phyloP scores from a whole-genome alignment of 805 yeast genomes.

The Yarrowia sp. region DNA sequence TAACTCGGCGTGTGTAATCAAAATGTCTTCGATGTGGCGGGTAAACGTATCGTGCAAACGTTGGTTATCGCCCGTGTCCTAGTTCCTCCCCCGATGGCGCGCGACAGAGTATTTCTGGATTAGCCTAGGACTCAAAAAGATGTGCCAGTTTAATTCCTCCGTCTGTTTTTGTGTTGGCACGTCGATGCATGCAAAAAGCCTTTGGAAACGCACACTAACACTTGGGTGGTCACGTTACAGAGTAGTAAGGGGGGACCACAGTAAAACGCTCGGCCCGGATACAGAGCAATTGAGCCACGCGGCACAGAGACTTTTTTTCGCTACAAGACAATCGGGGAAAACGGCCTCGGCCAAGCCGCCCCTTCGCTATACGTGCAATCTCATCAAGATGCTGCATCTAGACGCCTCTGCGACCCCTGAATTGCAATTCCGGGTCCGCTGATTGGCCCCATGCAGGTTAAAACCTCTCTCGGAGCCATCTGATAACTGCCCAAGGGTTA shows the following conservation, averaged over 20 bases:
- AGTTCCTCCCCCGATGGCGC: constrained; percentile 16
- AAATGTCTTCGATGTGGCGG: too few relatives aligned
- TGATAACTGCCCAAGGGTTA: constrained; percentile 34
- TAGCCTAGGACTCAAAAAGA: constrained; percentile 12
- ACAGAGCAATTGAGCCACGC: too few relatives aligned
- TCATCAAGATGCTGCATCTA: not conserved
- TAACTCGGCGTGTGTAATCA: too few relatives aligned
- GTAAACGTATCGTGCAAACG: too few relatives aligned
- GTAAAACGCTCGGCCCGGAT: too few relatives aligned
- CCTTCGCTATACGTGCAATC: too few relatives aligned
- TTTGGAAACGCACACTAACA: constrained; percentile 6
- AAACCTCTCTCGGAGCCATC: constrained; percentile 35
- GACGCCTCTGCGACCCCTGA: constrained; percentile 10
- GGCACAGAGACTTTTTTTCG: too few relatives aligned
- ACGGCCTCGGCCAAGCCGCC: too few relatives aligned
- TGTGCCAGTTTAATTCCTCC: constrained; percentile 33
- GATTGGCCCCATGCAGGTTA: constrained; percentile 36
- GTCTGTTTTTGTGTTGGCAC: constrained; percentile 27
- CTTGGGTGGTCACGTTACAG: constrained; percentile 2
- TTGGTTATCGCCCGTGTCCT: not conserved
- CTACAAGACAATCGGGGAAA: too few relatives aligned
- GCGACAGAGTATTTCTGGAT: constrained; percentile 16
- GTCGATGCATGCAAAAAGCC: constrained; percentile 31
- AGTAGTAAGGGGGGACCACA: not conserved
- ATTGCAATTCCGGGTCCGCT: constrained; percentile 16